Conservation (phyloP, 1,284 basidiomycete species). For the Tausonia pullulans region DNA sequence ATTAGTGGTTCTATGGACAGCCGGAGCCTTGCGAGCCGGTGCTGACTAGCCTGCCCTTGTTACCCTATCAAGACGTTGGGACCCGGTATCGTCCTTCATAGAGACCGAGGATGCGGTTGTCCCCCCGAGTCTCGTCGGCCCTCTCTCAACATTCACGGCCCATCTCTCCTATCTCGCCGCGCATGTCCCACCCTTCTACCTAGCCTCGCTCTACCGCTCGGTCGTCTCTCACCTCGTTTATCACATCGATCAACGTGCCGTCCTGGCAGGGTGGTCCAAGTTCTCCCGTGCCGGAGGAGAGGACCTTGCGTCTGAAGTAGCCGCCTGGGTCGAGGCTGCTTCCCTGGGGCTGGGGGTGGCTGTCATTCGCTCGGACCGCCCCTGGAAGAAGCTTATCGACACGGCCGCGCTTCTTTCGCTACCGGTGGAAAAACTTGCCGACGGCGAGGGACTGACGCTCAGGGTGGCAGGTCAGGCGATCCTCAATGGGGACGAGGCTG, state of each 20-base stretch:
- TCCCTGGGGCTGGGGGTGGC: constrained; percentile 43
- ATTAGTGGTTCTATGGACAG: too few species aligned
- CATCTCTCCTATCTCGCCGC: constrained; percentile 54
- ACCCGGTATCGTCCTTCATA: constrained; percentile 19
- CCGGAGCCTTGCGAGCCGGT: too few species aligned
- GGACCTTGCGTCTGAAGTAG: constrained; percentile 52
- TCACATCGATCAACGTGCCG: constrained; percentile 68
- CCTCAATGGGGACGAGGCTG: too few species aligned
- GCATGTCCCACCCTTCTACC: constrained; percentile 45
- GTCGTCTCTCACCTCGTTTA: constrained; percentile 54
- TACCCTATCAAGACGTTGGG: constrained; percentile 29
- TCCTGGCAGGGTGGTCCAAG: constrained; percentile 57
- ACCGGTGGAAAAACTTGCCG: too few species aligned
- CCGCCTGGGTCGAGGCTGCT: constrained; percentile 67
- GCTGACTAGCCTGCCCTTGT: too few species aligned
- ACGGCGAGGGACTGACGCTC: too few species aligned
- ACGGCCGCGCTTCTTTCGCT: constrained; percentile 48
- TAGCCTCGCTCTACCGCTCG: constrained; percentile 51
- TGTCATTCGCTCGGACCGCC: constrained; percentile 45
- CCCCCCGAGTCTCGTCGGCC: constrained; percentile 54
- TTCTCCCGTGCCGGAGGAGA: constrained; percentile 47
- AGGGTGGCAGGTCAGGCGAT: too few species aligned
- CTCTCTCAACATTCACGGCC: constrained; percentile 59
- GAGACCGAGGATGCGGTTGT: constrained; percentile 29
- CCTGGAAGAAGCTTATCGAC: constrained; percentile 59